Base-by-base conservation (phyloP, 148 eudicot genomes). In the Spergularia marina region DNA sequence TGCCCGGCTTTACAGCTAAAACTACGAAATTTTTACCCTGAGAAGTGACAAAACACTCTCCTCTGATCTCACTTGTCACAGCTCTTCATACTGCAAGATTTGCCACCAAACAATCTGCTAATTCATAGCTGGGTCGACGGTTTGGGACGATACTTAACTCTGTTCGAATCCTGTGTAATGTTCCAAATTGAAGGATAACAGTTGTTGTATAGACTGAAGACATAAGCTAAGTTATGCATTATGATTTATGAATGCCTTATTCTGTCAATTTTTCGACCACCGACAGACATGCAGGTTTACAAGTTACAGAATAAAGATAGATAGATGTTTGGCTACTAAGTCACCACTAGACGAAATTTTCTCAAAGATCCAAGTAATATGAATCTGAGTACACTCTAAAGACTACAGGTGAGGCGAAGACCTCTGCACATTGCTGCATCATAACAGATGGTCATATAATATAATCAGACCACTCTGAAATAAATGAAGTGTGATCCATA, bases 401-500 rank as follows among this genome's bases (percentile, higher is more conserved):
- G 18, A 41, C 16, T 17, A 18, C 14, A 63, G 51, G 39, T 8
- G 60, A 13, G n/a, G 20, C 11, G 18, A 60, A 18, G 60, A 18
- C 52, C 52, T 6, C 12, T 21, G 71, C 56, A 72, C 65, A 76
- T 3, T 14, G 53, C 36, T 4, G 49, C 10, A 74, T 13, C 9
- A 25, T 10, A 44, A 21, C 47, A 56, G 21, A 47, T 1, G 62
- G 53, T 84, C 76, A 81, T 51, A 84, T 82, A 65, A 84, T 77
- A 52, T 84, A 84, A 61, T 84, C 85, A 16, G 85, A 84, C 87
- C 87, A 84, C 68, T 84, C 85, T 10, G 86, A 78, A 53, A 87
- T 87, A 72, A 87, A 87, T 0, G 92, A 89, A 7, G 92, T 89
- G 64, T 89, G 90, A 80, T 89, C 92, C 93, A 87, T 89, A 0